phyloP scores from a whole-genome alignment of 2,329 filamentous ascomycete genomes.

The Claviceps sorghi region DNA sequence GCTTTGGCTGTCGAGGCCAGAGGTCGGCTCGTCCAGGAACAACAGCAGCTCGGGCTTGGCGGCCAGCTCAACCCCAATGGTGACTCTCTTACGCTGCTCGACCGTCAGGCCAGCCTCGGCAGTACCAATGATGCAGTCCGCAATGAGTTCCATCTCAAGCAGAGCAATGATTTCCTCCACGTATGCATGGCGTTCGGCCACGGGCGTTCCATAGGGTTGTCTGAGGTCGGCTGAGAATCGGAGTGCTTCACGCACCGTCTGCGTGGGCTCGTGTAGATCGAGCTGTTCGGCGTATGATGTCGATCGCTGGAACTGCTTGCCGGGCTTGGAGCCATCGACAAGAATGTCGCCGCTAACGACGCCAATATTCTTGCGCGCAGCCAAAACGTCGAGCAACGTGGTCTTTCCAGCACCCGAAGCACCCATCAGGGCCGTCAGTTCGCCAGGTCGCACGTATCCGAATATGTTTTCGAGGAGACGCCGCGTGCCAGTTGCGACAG shows the following conservation, averaged over 20 bases:
- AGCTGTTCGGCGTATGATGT: constrained; percentile 50
- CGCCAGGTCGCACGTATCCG: constrained; percentile 63
- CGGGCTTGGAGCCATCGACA: constrained; percentile 41
- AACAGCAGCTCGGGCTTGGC: constrained; percentile 66
- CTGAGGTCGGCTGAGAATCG: constrained; percentile 48
- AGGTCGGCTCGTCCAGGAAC: constrained; percentile 69
- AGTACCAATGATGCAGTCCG: constrained; percentile 43
- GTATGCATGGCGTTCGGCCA: constrained; percentile 41
- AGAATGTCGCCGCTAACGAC: constrained; percentile 42
- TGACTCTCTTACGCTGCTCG: constrained; percentile 60
- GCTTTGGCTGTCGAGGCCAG: constrained; percentile 47
- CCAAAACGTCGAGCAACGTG: constrained; percentile 65
- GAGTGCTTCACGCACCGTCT: constrained; percentile 49
- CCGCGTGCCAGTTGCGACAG: constrained; percentile 39
- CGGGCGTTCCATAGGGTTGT: constrained; percentile 38
- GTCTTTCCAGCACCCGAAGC: constrained; percentile 80
- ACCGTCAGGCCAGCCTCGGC: constrained; percentile 57
- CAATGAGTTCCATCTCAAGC: constrained; percentile 43
- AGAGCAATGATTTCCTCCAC: constrained; percentile 47
- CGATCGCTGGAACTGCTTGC: constrained; percentile 45
- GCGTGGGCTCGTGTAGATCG: constrained; percentile 46
- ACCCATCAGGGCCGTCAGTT: constrained; percentile 69
- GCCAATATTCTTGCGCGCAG: constrained; percentile 45
- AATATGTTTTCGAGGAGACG: constrained; percentile 40
- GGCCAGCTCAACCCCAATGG: constrained; percentile 78